Conservation (phyloP, 768 basidiomycete genomes). For the Tylopilus felleus region DNA sequence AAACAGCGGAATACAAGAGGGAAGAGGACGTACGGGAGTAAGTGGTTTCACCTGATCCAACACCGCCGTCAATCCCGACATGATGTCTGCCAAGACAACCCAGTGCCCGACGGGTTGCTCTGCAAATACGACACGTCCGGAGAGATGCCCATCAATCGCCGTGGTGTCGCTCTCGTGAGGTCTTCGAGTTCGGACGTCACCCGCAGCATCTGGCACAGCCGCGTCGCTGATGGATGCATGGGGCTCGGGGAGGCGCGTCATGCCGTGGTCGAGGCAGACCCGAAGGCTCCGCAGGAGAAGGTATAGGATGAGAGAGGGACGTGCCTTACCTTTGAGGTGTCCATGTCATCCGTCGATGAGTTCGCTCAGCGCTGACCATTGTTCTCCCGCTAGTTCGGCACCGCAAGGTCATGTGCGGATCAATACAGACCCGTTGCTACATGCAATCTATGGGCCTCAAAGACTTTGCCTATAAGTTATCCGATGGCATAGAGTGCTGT, state of each 20-base stretch:
- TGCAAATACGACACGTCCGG: conserved; percentile 64
- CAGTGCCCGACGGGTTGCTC: conserved; percentile 60
- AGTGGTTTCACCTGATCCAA: conserved; percentile 61
- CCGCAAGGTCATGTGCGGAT: conserved; percentile 79
- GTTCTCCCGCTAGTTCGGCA: conserved; percentile 77
- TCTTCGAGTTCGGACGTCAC: conserved; percentile 57
- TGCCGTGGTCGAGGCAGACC: conserved; percentile 71
- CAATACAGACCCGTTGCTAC: conserved; percentile 67
- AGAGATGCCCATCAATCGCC: conserved; percentile 60
- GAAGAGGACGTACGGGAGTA: conserved; percentile 48
- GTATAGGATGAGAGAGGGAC: conserved; percentile 6
- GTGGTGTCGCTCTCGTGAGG: conserved; percentile 56
- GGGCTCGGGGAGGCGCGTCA: conserved; percentile 58
- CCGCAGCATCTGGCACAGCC: conserved; percentile 42
- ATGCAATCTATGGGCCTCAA: conserved; percentile 74
- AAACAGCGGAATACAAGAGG: not conserved
- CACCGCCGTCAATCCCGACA: conserved; percentile 52
- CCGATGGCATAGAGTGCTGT: conserved; percentile 63
- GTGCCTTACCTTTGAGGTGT: conserved; percentile 81
- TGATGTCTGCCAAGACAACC: conserved; percentile 73
- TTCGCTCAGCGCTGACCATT: conserved; percentile 53
- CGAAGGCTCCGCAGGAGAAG: conserved; percentile 26
- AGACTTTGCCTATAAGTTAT: conserved; percentile 58
- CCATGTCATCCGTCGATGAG: conserved; percentile 74
- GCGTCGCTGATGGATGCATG: conserved; percentile 43